phyloP scores from a whole-genome alignment of 768 basidiomycete species.

The Calocera viscosa region DNA sequence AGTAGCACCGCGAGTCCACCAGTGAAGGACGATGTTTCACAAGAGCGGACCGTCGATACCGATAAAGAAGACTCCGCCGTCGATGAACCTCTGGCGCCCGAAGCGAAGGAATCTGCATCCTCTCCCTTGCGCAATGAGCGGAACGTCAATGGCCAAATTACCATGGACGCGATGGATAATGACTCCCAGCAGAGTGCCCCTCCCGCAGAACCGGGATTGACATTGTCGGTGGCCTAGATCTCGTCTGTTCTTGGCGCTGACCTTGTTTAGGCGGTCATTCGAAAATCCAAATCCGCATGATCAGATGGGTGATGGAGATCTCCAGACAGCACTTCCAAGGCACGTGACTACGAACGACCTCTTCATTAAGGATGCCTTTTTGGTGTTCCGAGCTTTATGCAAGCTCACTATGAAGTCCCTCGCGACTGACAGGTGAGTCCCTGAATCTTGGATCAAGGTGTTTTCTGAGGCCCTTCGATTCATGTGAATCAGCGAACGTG shows the following conservation, averaged over 20 bases:
- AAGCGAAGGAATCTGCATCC: no score
- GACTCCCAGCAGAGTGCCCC: neutral
- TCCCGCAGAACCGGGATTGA: neutral
- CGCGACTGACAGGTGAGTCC: slow-evolving; percentile 68
- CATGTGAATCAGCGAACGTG: slow-evolving; percentile 62
- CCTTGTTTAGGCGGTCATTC: slow-evolving; percentile 24
- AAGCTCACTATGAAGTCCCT: slow-evolving; percentile 97
- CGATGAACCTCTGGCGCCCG: no score
- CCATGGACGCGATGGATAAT: neutral
- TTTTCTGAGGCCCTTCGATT: neutral
- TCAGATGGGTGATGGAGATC: slow-evolving; percentile 23
- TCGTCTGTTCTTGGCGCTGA: neutral
- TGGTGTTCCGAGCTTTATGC: slow-evolving; percentile 93
- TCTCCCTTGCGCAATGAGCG: no score
- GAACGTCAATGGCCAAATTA: neutral
- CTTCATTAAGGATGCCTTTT: slow-evolving; percentile 93
- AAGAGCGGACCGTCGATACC: no score
- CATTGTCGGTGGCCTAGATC: neutral
- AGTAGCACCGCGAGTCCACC: neutral
- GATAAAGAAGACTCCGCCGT: no score
- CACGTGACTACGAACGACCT: slow-evolving; percentile 69
- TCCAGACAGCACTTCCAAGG: slow-evolving; percentile 24
- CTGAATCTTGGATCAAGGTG: slow-evolving; percentile 6
- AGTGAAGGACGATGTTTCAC: no score
- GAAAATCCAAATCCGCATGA: slow-evolving; percentile 29